A percentile compares a stretch with the other conserved stretches of the same genome.
These are phyloP conservation scores for Voacanga thouarsii DNA, from an alignment of 257 asterid species.

Conservation along the genomic window DNA sequence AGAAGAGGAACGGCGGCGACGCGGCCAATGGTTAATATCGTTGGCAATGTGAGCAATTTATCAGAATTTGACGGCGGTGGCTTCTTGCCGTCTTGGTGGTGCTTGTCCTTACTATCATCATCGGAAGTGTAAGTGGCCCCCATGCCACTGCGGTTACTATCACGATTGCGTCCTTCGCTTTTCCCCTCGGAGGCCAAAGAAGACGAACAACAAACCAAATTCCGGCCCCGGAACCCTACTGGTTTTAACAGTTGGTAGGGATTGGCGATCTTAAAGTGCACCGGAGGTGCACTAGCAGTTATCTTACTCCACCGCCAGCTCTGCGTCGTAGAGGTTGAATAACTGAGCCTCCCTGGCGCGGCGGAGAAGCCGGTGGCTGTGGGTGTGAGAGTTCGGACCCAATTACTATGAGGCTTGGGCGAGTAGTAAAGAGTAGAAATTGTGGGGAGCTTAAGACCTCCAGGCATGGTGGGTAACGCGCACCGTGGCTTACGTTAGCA, in stretches of 20 bases:
- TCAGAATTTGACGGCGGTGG: conserved; percentile 29
- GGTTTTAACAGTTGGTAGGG: not conserved
- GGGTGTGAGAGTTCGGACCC: conserved; percentile 28
- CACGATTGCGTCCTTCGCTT: conserved; percentile 4
- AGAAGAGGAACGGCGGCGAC: conserved; percentile 84
- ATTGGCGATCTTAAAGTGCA: conserved; percentile 25
- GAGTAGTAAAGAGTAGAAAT: conserved; percentile 38
- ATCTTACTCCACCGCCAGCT: conserved; percentile 45
- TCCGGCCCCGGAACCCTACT: conserved; percentile 25
- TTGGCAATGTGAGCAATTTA: conserved; percentile 88
- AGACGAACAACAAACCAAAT: conserved; percentile 25
- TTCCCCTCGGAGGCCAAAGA: not conserved
- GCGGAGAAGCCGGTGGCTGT: conserved; percentile 26
- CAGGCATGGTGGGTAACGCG: conserved; percentile 55
- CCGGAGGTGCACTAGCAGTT: conserved; percentile 32
- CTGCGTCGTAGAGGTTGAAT: conserved; percentile 24
- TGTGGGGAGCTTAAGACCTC: conserved; percentile 53
- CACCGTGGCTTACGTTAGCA: conserved; percentile 55
- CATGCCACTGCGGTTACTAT: conserved; percentile 9
- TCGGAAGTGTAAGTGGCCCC: conserved; percentile 39
- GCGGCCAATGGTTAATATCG: conserved; percentile 88
- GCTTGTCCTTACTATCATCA: conserved; percentile 31
- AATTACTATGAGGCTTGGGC: conserved; percentile 43
- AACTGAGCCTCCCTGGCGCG: conserved; percentile 9
- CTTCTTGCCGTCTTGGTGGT: conserved; percentile 29